Evolutionary conservation across 192 early-diverging fungal genomes (phyloP).

Genomic region (Dimargaris cristalligena): DNA sequence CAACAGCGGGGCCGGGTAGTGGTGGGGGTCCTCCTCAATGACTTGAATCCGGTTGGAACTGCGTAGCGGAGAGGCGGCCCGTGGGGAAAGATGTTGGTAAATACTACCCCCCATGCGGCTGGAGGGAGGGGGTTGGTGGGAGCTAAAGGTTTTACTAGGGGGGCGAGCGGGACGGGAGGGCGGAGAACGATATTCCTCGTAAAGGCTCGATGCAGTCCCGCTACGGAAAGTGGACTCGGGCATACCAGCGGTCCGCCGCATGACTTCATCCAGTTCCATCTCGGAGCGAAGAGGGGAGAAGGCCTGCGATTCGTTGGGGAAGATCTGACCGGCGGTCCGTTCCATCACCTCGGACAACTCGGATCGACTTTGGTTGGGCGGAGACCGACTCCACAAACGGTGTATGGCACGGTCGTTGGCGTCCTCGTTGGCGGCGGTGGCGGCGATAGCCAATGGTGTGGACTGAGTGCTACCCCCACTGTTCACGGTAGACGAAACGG

Average conservation of each 20-base stretch:
- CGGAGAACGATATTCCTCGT: too few relatives aligned
- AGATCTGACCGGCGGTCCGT: neutral
- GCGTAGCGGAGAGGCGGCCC: too few relatives aligned
- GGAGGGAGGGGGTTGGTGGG: too few relatives aligned
- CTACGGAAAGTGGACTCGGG: too few relatives aligned
- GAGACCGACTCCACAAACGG: neutral
- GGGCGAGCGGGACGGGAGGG: too few relatives aligned
- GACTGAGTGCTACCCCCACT: neutral
- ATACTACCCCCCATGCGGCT: too few relatives aligned
- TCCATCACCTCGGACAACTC: constrained; percentile 1
- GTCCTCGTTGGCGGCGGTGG: neutral
- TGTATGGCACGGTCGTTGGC: neutral
- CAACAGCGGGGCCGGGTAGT: neutral
- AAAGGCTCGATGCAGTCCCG: too few relatives aligned
- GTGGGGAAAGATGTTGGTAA: too few relatives aligned
- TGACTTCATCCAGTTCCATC: neutral
- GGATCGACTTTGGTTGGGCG: neutral
- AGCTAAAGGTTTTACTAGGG: too few relatives aligned
- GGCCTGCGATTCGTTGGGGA: neutral
- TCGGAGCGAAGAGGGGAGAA: neutral
- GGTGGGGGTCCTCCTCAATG: too few relatives aligned
- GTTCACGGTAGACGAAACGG: neutral
- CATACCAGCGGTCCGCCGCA: neutral
- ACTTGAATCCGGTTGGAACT: too few relatives aligned
- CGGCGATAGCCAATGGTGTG: neutral